These are phyloP conservation scores for Zymoseptoria tritici DNA, from an alignment of 2,329 filamentous ascomycete genomes.

Conservation along the genomic window DNA sequence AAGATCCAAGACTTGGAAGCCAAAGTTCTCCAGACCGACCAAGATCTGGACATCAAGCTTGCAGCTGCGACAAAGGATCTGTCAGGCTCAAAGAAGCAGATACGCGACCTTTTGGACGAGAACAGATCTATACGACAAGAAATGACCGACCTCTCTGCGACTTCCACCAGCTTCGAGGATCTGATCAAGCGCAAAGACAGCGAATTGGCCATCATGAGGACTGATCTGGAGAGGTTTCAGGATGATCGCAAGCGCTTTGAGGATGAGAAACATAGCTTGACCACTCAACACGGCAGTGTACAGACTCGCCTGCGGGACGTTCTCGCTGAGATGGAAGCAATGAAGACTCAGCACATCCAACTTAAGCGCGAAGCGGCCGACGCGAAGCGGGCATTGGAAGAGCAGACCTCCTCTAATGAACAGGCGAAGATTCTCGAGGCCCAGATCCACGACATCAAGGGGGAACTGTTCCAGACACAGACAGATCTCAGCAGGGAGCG, in stretches of 20 bases:
- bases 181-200: slow-evolving; percentile 90
- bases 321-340: slow-evolving; percentile 79
- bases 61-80: slow-evolving; percentile 72
- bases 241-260: slow-evolving; percentile 72
- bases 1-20: slow-evolving; percentile 82
- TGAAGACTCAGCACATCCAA: slow-evolving; percentile 75
- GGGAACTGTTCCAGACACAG: slow-evolving; percentile 75
- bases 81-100: slow-evolving; percentile 61
- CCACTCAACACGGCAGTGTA: slow-evolving; percentile 70
- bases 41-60: slow-evolving; percentile 82
- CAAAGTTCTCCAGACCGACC: slow-evolving; percentile 75
- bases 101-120: slow-evolving; percentile 70
- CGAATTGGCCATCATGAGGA: slow-evolving; percentile 75
- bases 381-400: slow-evolving; percentile 76
- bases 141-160: slow-evolving; percentile 77
- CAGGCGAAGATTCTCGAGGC: slow-evolving; percentile 81
- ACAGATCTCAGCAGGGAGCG: slow-evolving; percentile 84
- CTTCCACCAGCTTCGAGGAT: slow-evolving; percentile 91
- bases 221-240: slow-evolving; percentile 76
- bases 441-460: slow-evolving; percentile 81
- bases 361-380: slow-evolving; percentile 84
- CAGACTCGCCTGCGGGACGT: slow-evolving; percentile 70
- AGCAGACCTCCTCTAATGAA: slow-evolving; percentile 80
- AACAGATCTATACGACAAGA: slow-evolving; percentile 78
- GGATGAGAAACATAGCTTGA: slow-evolving; percentile 64